These are phyloP conservation scores for Tephrocybe rancida DNA, from an alignment of 768 basidiomycete genomes.

Conservation along the genomic window DNA sequence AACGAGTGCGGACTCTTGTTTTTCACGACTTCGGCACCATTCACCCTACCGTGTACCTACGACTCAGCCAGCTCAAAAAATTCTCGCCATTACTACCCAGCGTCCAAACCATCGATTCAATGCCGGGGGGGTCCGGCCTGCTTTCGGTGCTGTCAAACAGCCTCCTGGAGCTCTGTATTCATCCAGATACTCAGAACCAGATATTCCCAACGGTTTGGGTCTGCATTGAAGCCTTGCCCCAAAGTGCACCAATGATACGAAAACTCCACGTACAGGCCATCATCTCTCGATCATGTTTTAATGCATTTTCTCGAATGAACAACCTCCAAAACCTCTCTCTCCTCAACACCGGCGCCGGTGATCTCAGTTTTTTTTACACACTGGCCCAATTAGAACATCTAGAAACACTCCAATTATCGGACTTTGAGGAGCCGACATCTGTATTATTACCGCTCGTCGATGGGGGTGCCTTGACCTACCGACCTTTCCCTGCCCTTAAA, in stretches of 20 bases:
- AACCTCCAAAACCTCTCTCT: neutral
- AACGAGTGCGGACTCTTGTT: constrained; percentile 2
- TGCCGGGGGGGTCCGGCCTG: constrained; percentile 9
- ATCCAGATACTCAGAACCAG: neutral
- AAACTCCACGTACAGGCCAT: neutral
- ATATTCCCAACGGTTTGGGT: constrained; percentile 4
- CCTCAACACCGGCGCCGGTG: neutral
- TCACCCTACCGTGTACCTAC: constrained; percentile 9
- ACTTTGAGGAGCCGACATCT: neutral
- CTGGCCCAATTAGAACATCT: constrained; percentile 3
- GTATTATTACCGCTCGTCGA: neutral
- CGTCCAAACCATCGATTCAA: neutral
- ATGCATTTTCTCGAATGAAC: neutral
- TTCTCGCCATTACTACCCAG: constrained; percentile 3
- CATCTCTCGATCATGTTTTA: constrained; percentile 3
- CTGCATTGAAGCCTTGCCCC: constrained; percentile 1
- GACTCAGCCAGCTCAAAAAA: constrained; percentile 6
- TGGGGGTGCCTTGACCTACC: neutral
- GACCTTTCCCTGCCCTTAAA: constrained; percentile 3
- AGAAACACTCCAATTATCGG: neutral
- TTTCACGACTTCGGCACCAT: constrained; percentile 3
- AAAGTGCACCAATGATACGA: neutral
- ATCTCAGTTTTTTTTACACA: constrained; percentile 4
- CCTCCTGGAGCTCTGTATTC: neutral
- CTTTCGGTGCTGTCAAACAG: constrained; percentile 1